Percentiles rank a stretch among this genome's conserved stretches.
Evolutionary conservation across 164 flowering plant genomes (phyloP).

Genomic region (Cinnamomum chago): DNA sequence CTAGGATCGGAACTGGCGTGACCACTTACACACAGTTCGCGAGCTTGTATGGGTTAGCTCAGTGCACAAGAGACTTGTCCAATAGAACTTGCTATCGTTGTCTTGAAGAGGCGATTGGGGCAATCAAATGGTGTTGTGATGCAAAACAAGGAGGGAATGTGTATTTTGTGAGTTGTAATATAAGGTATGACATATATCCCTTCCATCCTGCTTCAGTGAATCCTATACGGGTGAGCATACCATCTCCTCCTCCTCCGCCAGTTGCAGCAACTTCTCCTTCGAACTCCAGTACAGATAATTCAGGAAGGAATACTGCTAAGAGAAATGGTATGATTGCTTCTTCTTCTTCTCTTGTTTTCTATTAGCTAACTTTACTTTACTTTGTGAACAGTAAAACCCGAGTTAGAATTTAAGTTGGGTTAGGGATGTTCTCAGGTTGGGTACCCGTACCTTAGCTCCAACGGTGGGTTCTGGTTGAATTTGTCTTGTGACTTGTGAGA

Average conservation of each 20-base stretch:
- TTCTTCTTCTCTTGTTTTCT: no score
- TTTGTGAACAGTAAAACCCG: no score
- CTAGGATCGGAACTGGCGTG: conserved; percentile 19
- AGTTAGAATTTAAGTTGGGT: no score
- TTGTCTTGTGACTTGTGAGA: no score
- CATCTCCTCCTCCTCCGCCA: neutral
- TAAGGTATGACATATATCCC: conserved; percentile 20
- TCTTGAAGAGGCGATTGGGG: neutral
- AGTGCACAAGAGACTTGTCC: no score
- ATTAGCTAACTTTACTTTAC: no score
- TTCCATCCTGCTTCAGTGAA: neutral
- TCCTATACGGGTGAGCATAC: no score
- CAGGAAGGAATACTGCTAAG: neutral
- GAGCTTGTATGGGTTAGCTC: neutral
- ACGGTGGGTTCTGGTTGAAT: no score
- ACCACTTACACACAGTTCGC: neutral
- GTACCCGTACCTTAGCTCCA: no score
- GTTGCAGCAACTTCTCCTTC: neutral
- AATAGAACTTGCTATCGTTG: no score
- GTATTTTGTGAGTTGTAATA: conserved; percentile 19
- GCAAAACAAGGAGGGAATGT: conserved; percentile 20
- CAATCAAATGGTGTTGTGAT: conserved; percentile 9
- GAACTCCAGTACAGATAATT: neutral
- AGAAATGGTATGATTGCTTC: no score
- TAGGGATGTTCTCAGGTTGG: no score